These are phyloP conservation scores for Haplosporangium sp. DNA, from an alignment of 371 early-diverging fungal genomes.

Conservation along the genomic window DNA sequence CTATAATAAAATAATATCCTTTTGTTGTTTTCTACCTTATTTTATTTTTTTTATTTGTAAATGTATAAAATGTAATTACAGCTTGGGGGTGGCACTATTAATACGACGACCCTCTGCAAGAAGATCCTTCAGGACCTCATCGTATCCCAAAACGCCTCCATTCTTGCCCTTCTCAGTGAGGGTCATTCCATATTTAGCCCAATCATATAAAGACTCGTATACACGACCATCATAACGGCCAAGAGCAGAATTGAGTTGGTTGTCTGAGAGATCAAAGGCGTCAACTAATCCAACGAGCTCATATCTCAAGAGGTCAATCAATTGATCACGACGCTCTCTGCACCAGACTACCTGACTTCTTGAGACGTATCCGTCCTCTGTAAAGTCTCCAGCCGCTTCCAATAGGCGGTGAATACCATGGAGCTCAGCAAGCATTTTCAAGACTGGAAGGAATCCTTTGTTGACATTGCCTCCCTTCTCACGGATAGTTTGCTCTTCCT, in stretches of 20 bases:
- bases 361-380: conserved; percentile 44
- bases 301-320: conserved; percentile 42
- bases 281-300: conserved; percentile 66
- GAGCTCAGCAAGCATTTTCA: conserved; percentile 39
- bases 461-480: conserved; percentile 15
- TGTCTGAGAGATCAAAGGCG: conserved; percentile 82
- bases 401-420: conserved; percentile 47
- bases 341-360: conserved; percentile 39
- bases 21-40: background rate
- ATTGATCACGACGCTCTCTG: conserved; percentile 41
- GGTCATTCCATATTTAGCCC: conserved; percentile 64
- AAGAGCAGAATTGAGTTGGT: conserved; percentile 77
- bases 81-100: conserved; percentile 34
- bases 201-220: conserved; percentile 77
- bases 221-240: conserved; percentile 82
- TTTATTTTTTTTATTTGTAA: background rate
- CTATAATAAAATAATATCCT: background rate
- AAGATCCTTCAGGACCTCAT: conserved; percentile 49
- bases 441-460: conserved; percentile 40
- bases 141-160: conserved; percentile 47
- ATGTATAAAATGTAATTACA: conserved; percentile 5
- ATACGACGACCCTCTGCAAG: conserved; percentile 44
- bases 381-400: conserved; percentile 45
- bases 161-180: conserved; percentile 45
- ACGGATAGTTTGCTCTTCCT: conserved; percentile 39